Conservation (phyloP, 2,329 filamentous ascomycete species). For the Seiridium cupressi region DNA sequence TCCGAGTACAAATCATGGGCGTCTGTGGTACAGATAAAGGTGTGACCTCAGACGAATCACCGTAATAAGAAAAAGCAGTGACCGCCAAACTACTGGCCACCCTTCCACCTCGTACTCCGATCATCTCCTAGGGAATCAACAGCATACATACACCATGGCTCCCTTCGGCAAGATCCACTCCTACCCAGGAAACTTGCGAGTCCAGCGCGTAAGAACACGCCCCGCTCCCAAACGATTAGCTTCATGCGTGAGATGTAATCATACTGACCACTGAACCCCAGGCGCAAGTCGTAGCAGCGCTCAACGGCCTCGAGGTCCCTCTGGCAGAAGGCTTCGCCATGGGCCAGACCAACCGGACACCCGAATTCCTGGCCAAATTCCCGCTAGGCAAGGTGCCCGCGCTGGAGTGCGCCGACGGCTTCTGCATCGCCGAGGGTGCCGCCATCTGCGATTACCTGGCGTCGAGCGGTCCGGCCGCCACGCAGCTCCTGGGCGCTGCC, state of each 20-base stretch:
- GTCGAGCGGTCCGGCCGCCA: slow-evolving; percentile 38
- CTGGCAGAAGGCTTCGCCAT: slow-evolving; percentile 36
- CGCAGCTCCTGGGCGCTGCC: slow-evolving; percentile 39
- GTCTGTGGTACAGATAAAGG: background rate
- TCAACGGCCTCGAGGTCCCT: slow-evolving; percentile 38
- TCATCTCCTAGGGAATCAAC: background rate
- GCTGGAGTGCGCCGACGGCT: slow-evolving; percentile 45
- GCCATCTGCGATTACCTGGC: slow-evolving; percentile 48
- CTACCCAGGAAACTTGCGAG: slow-evolving; percentile 35
- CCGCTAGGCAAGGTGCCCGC: slow-evolving; percentile 50
- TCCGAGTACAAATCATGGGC: background rate
- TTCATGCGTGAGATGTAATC: background rate
- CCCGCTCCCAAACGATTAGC: background rate
- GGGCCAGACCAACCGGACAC: slow-evolving; percentile 38
- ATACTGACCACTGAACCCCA: slow-evolving; percentile 12
- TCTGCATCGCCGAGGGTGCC: slow-evolving; percentile 40
- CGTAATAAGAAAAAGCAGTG: too few species aligned
- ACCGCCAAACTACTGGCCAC: background rate
- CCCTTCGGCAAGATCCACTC: slow-evolving; percentile 37
- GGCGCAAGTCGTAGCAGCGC: slow-evolving; percentile 31
- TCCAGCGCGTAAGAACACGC: slow-evolving; percentile 28
- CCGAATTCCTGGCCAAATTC: slow-evolving; percentile 48
- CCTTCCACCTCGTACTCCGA: background rate
- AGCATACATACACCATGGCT: slow-evolving; percentile 28
- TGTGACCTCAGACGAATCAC: too few species aligned